Percentiles rank a stretch among this genome's conserved stretches.
These are phyloP conservation scores for Curvularia sp. DNA, from an alignment of 2,329 filamentous ascomycete genomes.

Conservation along the genomic window DNA sequence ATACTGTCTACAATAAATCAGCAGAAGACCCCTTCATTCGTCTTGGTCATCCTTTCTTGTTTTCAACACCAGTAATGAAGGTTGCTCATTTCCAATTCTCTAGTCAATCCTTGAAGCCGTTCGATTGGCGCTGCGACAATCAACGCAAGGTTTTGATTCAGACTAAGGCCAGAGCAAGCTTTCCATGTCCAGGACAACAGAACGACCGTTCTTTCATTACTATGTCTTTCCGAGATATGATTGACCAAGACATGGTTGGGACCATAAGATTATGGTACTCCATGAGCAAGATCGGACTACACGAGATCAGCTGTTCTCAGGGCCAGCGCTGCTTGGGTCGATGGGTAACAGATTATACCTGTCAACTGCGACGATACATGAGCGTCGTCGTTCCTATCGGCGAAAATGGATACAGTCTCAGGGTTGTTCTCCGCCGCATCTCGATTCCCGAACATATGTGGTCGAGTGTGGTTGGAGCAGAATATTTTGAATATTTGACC, in stretches of 20 bases:
- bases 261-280: neutral
- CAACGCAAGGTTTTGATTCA: too few relatives aligned
- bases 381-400: neutral
- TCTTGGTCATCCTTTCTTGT: too few relatives aligned
- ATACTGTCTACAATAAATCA: neutral
- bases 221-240: neutral
- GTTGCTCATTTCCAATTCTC: neutral
- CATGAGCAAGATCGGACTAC: neutral
- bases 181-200: neutral
- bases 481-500: neutral
- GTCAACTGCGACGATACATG: neutral
- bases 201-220: neutral
- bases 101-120: neutral
- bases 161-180: neutral
- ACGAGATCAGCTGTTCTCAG: neutral
- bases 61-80: neutral
- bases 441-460: neutral
- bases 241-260: neutral
- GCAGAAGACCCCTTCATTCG: too few relatives aligned
- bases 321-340: neutral
- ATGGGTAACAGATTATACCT: neutral
- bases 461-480: neutral
- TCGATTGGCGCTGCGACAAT: neutral
- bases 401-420: neutral
- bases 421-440: neutral